phyloP scores from a whole-genome alignment of 2,329 filamentous ascomycete species.

The Xylaria sp. region DNA sequence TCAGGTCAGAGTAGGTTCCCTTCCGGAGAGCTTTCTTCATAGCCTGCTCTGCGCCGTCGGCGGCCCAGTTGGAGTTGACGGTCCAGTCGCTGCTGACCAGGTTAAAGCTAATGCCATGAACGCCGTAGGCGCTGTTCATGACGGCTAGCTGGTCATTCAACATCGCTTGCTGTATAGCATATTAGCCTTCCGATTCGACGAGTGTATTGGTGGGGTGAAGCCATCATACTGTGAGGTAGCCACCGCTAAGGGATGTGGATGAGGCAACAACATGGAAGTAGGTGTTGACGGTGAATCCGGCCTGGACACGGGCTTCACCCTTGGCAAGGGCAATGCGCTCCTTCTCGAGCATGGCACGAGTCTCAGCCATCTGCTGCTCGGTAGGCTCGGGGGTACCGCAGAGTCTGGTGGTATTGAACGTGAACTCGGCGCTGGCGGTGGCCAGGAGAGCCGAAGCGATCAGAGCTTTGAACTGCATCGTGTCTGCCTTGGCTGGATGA shows the following conservation, averaged over 20 bases:
- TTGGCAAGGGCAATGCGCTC: conserved; percentile 42
- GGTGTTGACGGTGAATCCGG: conserved; percentile 52
- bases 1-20: conserved; percentile 59
- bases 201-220: neutral
- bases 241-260: conserved; percentile 46
- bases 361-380: conserved; percentile 43
- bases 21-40: conserved; percentile 61
- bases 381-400: conserved; percentile 49
- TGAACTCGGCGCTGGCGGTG: conserved; percentile 41
- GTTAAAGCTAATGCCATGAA: conserved; percentile 58
- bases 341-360: conserved; percentile 42
- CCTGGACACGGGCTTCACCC: conserved; percentile 39
- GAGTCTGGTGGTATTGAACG: conserved; percentile 38
- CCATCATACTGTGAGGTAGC: conserved; percentile 52
- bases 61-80: conserved; percentile 60
- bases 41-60: conserved; percentile 52
- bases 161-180: conserved; percentile 48
- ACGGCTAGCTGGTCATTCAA: conserved; percentile 56
- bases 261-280: conserved; percentile 55
- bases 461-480: conserved; percentile 44
- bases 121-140: conserved; percentile 58
- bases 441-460: conserved; percentile 42
- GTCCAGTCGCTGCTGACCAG: conserved; percentile 58
- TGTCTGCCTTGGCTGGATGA: conserved; percentile 25
- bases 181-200: conserved; percentile 28